phyloP scores from a whole-genome alignment of 1,139 yeast species.

The Yamadazyma siamensis region DNA sequence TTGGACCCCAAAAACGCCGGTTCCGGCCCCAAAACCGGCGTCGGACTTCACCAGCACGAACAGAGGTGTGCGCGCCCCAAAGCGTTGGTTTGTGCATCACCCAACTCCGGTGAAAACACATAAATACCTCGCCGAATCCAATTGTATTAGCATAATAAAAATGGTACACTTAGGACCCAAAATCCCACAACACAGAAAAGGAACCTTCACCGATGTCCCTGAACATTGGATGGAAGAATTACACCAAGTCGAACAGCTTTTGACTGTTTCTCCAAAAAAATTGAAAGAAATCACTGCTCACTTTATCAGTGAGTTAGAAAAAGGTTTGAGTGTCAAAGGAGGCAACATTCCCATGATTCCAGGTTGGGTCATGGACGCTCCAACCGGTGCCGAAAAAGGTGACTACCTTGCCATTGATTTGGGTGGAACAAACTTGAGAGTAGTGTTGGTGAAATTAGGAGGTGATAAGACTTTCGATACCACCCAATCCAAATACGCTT shows the following conservation, averaged over 20 bases:
- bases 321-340: conserved; percentile 71
- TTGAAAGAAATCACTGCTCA: conserved; percentile 67
- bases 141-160: no score
- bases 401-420: conserved; percentile 88
- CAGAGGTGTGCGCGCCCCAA: no score
- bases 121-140: no score
- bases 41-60: no score
- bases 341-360: conserved; percentile 96
- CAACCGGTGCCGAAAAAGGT: conserved; percentile 88
- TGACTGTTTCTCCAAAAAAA: conserved; percentile 59
- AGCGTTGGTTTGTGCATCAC: no score
- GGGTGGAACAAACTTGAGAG: conserved; percentile 94
- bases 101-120: no score
- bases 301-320: conserved; percentile 61
- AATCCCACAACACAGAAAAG: conserved; percentile 77
- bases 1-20: no score
- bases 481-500: conserved; percentile 74
- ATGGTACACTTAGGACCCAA: conserved; percentile 88
- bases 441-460: conserved; percentile 74
- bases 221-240: conserved; percentile 59
- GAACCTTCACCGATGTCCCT: conserved; percentile 76
- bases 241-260: conserved; percentile 54
- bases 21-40: no score
- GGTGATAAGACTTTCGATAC: conserved; percentile 81
- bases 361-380: conserved; percentile 92